Evolutionary conservation across 257 asterid species (phyloP).

Genomic region (Oldenlandia corymbosa): DNA sequence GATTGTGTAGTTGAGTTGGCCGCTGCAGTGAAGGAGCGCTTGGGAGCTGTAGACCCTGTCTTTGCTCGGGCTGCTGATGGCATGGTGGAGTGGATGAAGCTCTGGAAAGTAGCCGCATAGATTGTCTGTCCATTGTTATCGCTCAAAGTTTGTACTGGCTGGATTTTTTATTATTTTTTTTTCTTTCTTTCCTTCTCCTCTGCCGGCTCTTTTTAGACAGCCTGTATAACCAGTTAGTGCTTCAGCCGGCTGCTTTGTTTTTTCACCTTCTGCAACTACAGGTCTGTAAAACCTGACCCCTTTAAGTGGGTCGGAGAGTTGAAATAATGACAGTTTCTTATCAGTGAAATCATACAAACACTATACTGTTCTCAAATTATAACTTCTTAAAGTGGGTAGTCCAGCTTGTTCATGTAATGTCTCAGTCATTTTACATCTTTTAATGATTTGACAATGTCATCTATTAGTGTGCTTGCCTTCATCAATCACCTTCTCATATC

Average conservation of each 20-base stretch:
- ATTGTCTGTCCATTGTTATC: constrained; percentile 9
- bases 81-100: constrained; percentile 79
- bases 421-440: no score
- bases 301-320: neutral
- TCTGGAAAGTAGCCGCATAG: constrained; percentile 55
- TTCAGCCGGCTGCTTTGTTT: neutral
- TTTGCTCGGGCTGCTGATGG: constrained; percentile 65
- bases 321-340: neutral
- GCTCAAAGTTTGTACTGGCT: constrained; percentile 11
- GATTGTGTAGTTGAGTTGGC: constrained; percentile 85
- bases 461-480: no score
- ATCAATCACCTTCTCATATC: no score
- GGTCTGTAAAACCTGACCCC: neutral
- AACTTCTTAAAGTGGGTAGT: neutral
- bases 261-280: neutral
- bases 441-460: no score
- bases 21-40: constrained; percentile 46
- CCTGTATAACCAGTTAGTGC: neutral
- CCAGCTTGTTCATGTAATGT: neutral
- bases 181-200: neutral
- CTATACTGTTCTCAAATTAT: no score
- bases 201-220: neutral
- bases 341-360: neutral
- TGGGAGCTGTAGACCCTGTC: constrained; percentile 46
- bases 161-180: no score